Evolutionary conservation across 768 basidiomycete genomes (phyloP), one percentile per base, ranked within the genome.

Genomic region (Lepiota brunneoincarnata): DNA sequence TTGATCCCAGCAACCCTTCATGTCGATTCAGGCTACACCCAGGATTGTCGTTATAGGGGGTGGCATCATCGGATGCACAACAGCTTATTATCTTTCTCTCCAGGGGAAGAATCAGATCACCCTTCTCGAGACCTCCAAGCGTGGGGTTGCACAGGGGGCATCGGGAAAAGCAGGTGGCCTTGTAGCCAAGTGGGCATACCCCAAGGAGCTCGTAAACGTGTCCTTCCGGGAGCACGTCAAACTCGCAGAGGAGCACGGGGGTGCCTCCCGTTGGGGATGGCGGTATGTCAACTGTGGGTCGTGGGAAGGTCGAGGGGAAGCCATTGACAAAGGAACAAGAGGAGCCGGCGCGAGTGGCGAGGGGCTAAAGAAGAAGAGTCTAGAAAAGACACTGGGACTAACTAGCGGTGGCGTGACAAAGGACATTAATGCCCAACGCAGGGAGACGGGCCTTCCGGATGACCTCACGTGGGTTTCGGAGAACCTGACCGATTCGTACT

Each of bases 81-180:
- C 86, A 0, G 91, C 91, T 12, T 93, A 90, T 72, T 93, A 89
- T 67, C 75, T 92, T 48, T 72, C 86, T 12, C 75, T 75, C 20
- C 83, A 87, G 57, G 79, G 81, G 3, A 69, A 67, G 9, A 17
- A 36, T 21, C 41, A 67, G 23, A 71, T 89, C 39, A 87, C 83
- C 14, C 71, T 92, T 6, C 67, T 96, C 49, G 84, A 94, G 60
- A 87, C 91, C 49, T 90, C 87, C 0, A 72, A 65, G 5, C 63
- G 77, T 42, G 83, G 82, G 5, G 75, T 83, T 17, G 92, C 91
- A 0, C 87, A 89, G 56, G 92, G 89, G 0, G 87, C 89, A 0
- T 89, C 86, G 0, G 91, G 91, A 15, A 93, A 93, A 64, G 88
- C 91, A 0, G 91, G 90, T 4, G 91, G 90, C 0, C 80, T 96